These are phyloP conservation scores for Chenopodium suecicum DNA, from an alignment of 148 eudicot genomes.

Conservation along the genomic window DNA sequence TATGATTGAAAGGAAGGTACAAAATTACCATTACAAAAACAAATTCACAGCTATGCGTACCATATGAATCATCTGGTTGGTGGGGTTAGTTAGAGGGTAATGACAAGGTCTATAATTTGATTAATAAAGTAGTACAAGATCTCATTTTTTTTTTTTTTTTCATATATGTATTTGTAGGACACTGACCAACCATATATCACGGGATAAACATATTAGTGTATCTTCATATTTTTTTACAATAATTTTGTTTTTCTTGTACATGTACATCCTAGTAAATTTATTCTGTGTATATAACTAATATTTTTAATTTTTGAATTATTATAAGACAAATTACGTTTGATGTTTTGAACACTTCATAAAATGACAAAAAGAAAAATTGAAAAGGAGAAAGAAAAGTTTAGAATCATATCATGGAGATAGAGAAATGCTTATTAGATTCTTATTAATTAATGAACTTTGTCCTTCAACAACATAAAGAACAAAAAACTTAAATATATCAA, in stretches of 20 bases:
- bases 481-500: neutral
- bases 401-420: neutral
- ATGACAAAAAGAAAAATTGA: too few species aligned
- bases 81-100: neutral
- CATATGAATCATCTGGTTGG: neutral
- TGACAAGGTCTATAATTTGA: conserved; percentile 20
- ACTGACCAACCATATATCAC: conserved; percentile 5
- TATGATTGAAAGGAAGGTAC: neutral
- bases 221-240: too few species aligned
- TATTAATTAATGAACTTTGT: neutral
- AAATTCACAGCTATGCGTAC: neutral
- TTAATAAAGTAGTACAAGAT: neutral
- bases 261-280: neutral
- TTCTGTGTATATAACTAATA: too few species aligned
- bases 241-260: too few species aligned
- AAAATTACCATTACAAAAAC: neutral
- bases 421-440: neutral
- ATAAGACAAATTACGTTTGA: too few species aligned
- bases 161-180: neutral
- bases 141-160: too few species aligned
- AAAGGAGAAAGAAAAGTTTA: too few species aligned
- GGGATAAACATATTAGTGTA: neutral
- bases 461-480: neutral
- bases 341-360: too few species aligned
- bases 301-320: too few species aligned